phyloP scores from a whole-genome alignment of 176 grass and related monocot species.

The Echinochloa phyllopogon region DNA sequence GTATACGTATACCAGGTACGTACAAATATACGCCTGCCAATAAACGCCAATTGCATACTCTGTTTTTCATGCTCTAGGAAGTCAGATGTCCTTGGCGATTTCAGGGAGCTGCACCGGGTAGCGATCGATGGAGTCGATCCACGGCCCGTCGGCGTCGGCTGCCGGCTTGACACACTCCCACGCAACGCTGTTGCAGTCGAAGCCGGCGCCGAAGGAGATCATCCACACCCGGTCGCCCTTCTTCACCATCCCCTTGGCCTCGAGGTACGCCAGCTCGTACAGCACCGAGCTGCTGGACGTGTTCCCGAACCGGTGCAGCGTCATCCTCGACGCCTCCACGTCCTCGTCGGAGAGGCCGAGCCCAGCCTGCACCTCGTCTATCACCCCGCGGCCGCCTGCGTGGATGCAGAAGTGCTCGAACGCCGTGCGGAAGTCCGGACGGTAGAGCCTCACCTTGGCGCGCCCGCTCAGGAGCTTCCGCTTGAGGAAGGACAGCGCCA shows the following conservation, averaged over 20 bases:
- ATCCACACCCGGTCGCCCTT: slow-evolving; percentile 49
- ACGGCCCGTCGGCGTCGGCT: slow-evolving; percentile 38
- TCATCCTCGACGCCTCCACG: slow-evolving; percentile 53
- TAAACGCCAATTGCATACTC: not conserved
- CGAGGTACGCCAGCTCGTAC: slow-evolving; percentile 47
- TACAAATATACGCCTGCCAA: not conserved
- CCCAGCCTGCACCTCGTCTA: slow-evolving; percentile 44
- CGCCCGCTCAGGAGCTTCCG: slow-evolving; percentile 39
- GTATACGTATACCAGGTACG: slow-evolving; percentile 20
- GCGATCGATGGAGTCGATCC: slow-evolving; percentile 41
- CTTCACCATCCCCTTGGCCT: slow-evolving; percentile 36
- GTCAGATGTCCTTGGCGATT: slow-evolving; percentile 11
- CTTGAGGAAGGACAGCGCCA: slow-evolving; percentile 30
- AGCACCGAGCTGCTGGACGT: slow-evolving; percentile 51
- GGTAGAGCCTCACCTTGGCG: slow-evolving; percentile 41
- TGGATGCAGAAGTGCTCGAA: slow-evolving; percentile 95
- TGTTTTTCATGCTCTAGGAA: not conserved
- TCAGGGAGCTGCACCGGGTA: slow-evolving; percentile 47
- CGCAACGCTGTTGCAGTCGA: slow-evolving; percentile 43
- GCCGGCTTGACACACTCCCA: slow-evolving; percentile 46
- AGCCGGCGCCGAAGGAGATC: slow-evolving; percentile 48
- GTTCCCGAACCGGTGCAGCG: slow-evolving; percentile 52
- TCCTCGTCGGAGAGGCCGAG: slow-evolving; percentile 50
- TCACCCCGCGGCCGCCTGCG: slow-evolving; percentile 39
- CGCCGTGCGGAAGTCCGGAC: slow-evolving; percentile 62